A percentile compares a stretch with the other conserved stretches of the same genome.
These are phyloP conservation scores for Tolypocladium ovalisporum DNA, from an alignment of 2,329 filamentous ascomycete species.

Conservation along the genomic window DNA sequence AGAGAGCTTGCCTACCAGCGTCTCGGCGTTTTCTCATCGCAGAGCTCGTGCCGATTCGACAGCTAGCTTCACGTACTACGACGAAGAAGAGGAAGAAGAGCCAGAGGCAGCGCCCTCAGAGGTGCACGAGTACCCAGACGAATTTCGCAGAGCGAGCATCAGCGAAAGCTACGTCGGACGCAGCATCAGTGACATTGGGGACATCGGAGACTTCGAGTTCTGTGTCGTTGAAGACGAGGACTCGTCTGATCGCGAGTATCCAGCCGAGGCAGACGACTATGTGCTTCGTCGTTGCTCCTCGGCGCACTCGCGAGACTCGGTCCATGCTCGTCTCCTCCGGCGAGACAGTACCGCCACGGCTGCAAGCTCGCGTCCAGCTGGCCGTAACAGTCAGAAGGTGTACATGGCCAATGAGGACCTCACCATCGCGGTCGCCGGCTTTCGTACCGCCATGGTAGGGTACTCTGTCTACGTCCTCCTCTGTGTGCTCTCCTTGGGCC, in stretches of 20 bases:
- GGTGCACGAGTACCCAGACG: slow-evolving; percentile 18
- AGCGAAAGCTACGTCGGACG: slow-evolving; percentile 15
- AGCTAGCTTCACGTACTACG: slow-evolving; percentile 83
- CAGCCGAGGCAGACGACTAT: slow-evolving; percentile 32
- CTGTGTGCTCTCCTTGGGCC: slow-evolving; percentile 61
- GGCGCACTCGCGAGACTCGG: slow-evolving; percentile 42
- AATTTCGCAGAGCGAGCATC: slow-evolving; percentile 10
- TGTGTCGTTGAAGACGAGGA: slow-evolving; percentile 28
- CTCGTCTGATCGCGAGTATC: slow-evolving; percentile 29
- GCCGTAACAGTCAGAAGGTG: slow-evolving; percentile 74
- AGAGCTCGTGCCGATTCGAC: slow-evolving; percentile 72
- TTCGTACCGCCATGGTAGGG: slow-evolving; percentile 64
- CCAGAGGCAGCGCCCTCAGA: slow-evolving; percentile 18
- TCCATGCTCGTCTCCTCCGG: slow-evolving; percentile 56
- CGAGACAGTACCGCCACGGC: slow-evolving; percentile 61
- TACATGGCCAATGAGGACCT: slow-evolving; percentile 91
- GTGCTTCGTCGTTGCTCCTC: slow-evolving; percentile 52
- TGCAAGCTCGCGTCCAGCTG: slow-evolving; percentile 49
- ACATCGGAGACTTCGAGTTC: slow-evolving; percentile 27
- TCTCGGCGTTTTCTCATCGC: slow-evolving; percentile 84
- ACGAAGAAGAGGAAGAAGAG: slow-evolving; percentile 46
- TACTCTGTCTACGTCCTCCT: slow-evolving; percentile 57
- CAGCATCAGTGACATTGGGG: slow-evolving; percentile 27
- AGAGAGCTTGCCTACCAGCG: slow-evolving; percentile 89
- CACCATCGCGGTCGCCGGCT: slow-evolving; percentile 87